Evolutionary conservation across 257 asterid species (phyloP), one percentile per base, ranked within the genome.

Genomic region (Solanum chiquidenum): DNA sequence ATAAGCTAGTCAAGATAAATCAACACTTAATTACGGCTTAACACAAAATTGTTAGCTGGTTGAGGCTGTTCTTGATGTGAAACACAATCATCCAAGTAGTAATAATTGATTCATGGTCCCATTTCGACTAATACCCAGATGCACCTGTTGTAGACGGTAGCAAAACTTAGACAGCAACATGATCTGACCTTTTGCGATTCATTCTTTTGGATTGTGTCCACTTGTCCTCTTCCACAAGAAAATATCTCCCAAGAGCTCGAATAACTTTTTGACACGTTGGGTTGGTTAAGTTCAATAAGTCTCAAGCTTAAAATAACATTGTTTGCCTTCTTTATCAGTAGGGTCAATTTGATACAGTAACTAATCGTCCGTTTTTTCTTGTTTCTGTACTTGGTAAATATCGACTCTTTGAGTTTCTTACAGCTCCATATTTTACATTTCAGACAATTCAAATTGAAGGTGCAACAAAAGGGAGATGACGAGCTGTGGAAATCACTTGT

Each of bases 391-490:
- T 76, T 12, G 35, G 55, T 38, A 38, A 11, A 12, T 73, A 29
- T 68, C 10, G 21, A 68, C n/a, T 72, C 25, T 18, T 33, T 23
- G 52, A 75, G 83, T 27, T 27, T 8, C 85, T 79, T 79, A 80
- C 38, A 79, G 85, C 27, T 8, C 10, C 37, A 34, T 29, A 23
- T 29, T 44, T 86, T 25, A 31, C 44, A n/a, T 71, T 12, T 73
- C 98, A 95, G 98, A 82, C 95, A 95, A 88, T 93, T 95, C 90
- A 94, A 93, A 90, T 55, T 94, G 75, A 94, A 94, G 94, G 92
- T 58, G 55, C 92, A 87, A 86, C 92, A 88, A 86, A 88, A 87
- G 71, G 91, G 91, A 9, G 92, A 74, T 1, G 98, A 94, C 52
- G 35, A 90, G 14, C 89, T 93, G 84, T 95, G 98, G 98, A 91